These are phyloP conservation scores for Sclerotinia sclerotiorum DNA, from an alignment of 2,329 filamentous ascomycete genomes.

Conservation along the genomic window DNA sequence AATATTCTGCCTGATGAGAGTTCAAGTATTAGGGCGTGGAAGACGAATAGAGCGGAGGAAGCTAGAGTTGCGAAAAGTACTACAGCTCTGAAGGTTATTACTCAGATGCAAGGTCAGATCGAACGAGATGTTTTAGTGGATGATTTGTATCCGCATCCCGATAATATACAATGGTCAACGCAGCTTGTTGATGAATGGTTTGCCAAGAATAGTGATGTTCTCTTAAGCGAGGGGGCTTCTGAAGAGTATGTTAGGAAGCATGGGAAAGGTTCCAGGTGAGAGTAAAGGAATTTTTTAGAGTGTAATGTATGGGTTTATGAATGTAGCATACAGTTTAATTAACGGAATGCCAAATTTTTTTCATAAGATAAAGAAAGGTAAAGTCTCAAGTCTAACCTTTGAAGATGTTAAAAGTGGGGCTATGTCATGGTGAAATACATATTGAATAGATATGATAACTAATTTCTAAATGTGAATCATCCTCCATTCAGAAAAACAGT, in stretches of 20 bases:
- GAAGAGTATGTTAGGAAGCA: neutral
- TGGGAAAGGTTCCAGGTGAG: neutral
- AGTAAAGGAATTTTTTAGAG: neutral
- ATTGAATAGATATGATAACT: too few relatives aligned
- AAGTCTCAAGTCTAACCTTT: too few relatives aligned
- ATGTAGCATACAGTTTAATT: neutral
- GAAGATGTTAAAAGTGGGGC: too few relatives aligned
- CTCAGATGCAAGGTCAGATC: neutral
- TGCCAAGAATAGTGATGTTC: neutral
- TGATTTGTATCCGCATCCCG: neutral
- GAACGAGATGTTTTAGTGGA: neutral
- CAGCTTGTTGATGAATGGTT: constrained; percentile 1
- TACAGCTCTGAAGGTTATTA: neutral
- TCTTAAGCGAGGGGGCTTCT: neutral
- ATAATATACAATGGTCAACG: neutral
- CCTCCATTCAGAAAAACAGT: too few relatives aligned
- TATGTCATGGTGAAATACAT: too few relatives aligned
- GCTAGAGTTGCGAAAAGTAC: neutral
- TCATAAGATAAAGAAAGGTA: too few relatives aligned
- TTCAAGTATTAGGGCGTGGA: neutral
- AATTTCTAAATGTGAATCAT: too few relatives aligned
- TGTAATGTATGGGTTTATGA: neutral
- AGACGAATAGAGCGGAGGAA: too few relatives aligned
- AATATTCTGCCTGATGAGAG: neutral
- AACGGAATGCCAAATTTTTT: too few relatives aligned